Conservation (phyloP, 108 stramenopile species). For the Skeletonema menzelii region DNA sequence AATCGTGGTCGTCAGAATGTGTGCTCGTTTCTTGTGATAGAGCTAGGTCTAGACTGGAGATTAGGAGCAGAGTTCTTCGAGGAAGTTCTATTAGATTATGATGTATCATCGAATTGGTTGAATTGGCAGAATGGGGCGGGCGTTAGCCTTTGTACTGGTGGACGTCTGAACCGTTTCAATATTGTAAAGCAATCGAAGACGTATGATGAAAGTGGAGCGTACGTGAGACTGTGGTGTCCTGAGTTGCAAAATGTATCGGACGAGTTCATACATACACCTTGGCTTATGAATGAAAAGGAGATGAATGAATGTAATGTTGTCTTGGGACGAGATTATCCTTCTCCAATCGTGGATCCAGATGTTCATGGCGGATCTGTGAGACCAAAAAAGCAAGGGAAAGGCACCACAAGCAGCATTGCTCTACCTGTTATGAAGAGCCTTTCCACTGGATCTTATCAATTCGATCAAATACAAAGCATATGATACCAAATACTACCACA, state of each 20-base stretch:
- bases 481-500: not conserved
- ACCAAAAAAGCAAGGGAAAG: not conserved
- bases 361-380: not conserved
- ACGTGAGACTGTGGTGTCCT: slow-evolving; percentile 89
- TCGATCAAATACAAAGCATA: not conserved
- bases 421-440: not conserved
- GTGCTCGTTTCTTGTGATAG: slow-evolving; percentile 78
- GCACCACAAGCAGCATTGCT: not conserved
- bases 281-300: slow-evolving; percentile 73
- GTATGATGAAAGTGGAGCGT: slow-evolving; percentile 88
- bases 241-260: slow-evolving; percentile 68
- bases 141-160: slow-evolving; percentile 66
- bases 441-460: not conserved
- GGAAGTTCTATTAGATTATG: slow-evolving; percentile 83
- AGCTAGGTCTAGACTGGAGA: slow-evolving; percentile 89
- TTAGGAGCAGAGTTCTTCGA: slow-evolving; percentile 91
- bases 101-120: slow-evolving; percentile 86
- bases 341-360: slow-evolving; percentile 41
- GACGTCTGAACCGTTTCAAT: slow-evolving; percentile 82
- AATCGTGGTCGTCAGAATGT: slow-evolving; percentile 95
- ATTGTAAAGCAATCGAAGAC: slow-evolving; percentile 88
- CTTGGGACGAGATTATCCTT: slow-evolving; percentile 73
- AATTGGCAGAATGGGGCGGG: slow-evolving; percentile 84
- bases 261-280: slow-evolving; percentile 66
- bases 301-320: slow-evolving; percentile 51